phyloP scores from a whole-genome alignment of 176 grass and related monocot species.

The Canna indica region DNA sequence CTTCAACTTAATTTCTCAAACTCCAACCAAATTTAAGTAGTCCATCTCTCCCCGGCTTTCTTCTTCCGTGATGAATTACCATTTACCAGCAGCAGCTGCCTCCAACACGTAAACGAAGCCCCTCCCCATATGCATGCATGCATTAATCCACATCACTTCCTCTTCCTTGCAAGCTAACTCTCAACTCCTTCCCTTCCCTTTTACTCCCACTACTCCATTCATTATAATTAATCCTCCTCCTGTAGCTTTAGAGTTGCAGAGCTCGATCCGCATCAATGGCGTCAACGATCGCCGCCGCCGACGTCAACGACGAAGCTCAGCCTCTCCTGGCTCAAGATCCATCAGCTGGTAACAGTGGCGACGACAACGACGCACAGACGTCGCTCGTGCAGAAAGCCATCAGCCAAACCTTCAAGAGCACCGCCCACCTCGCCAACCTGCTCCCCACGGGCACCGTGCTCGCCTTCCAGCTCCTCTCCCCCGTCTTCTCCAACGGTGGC shows the following conservation, averaged over 20 bases:
- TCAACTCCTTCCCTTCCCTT: too few species aligned
- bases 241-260: too few species aligned
- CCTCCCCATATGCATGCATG: background rate
- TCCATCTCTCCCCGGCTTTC: too few species aligned
- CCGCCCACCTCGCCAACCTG: constrained; percentile 53
- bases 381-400: constrained; percentile 44
- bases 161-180: too few species aligned
- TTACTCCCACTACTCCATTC: constrained; percentile 10
- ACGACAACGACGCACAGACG: background rate
- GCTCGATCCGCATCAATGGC: constrained; percentile 19
- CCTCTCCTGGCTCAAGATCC: constrained; percentile 33
- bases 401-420: constrained; percentile 46
- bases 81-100: background rate
- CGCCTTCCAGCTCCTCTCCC: constrained; percentile 53
- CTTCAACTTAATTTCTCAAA: too few species aligned
- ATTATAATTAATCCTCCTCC: background rate
- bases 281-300: constrained; percentile 1
- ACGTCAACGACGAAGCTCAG: constrained; percentile 18
- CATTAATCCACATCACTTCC: background rate
- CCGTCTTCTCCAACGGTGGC: constrained; percentile 41
- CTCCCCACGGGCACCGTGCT: constrained; percentile 65
- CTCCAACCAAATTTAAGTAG: too few species aligned
- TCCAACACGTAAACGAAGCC: background rate
- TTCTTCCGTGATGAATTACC: too few species aligned
- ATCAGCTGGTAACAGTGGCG: background rate